Base-by-base conservation (phyloP, 2,329 filamentous ascomycete genomes). In the Exophiala dermatitidis region DNA sequence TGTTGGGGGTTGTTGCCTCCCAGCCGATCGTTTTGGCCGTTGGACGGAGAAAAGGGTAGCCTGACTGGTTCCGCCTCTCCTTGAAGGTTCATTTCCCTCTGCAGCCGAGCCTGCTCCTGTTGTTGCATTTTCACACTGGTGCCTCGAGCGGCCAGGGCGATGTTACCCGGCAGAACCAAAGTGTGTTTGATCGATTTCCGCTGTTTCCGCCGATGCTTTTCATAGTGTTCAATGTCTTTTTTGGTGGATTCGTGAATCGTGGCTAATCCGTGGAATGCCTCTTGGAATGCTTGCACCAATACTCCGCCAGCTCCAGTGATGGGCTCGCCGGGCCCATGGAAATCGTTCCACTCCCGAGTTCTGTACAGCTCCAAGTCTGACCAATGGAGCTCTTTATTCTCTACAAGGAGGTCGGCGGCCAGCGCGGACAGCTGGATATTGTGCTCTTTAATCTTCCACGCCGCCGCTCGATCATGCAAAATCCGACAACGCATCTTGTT, bases 311-410 rank as follows among this genome's bases (percentile, higher is more conserved):
- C 69, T 34, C 74, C 78, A 6, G 72, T 77, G 31, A 79, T 65
- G 0, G 77, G 76, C 56, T 79, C 77, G 1, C 77, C 77, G 12
- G 77, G 75, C 0, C 77, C 77, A 49, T 77, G 75, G 55, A 78
- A 79, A 56, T 78, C 75, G 48, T 75, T 77, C 75, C 76, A 79
- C 47, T 76, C 73, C 43, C 70, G 72, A 50, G 74, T 72, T 4
- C 74, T 66, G 28, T 73, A 62, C 26, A 78, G 65, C 41, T 72
- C 70, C 4, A 81, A 65, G 38, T 78, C 72, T 7, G 69, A 69
- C 68, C 73, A 75, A 46, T 74, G 73, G 44, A 82, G 66, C 62
- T 76, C 77, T 55, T 74, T 74, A 60, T 76, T 71, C 48, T 78
- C 71, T 2, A 77, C 70, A 4, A 82, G 61, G 0, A 81, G 65